Conservation (phyloP, 768 basidiomycete species). For the Kondoa malvinella region DNA sequence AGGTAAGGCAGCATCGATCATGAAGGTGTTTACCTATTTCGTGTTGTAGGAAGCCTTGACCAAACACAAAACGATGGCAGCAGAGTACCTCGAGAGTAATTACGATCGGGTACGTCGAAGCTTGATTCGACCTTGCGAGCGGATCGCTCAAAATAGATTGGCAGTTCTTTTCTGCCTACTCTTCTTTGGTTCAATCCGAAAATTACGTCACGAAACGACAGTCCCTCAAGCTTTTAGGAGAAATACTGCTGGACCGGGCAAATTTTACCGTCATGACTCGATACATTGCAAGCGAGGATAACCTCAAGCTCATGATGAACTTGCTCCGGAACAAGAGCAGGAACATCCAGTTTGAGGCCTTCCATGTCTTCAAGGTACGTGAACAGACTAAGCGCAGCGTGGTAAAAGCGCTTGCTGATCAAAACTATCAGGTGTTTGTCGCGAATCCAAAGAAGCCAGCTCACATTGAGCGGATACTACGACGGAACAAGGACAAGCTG, state of each 20-base stretch:
- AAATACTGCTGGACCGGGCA: conserved; percentile 89
- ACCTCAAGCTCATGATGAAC: conserved; percentile 99
- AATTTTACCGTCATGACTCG: conserved; percentile 98
- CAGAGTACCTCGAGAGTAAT: conserved; percentile 87
- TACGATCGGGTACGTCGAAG: conserved; percentile 44
- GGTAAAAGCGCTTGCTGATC: not conserved
- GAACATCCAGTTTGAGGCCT: conserved; percentile 99
- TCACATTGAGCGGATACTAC: conserved; percentile 75
- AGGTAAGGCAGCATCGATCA: conserved; percentile 33
- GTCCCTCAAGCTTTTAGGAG: conserved; percentile 90
- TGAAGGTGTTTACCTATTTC: not conserved
- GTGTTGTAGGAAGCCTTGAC: conserved; percentile 63
- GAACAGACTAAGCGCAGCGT: not conserved
- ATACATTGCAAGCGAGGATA: conserved; percentile 85
- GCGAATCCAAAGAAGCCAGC: conserved; percentile 98
- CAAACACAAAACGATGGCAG: conserved; percentile 94
- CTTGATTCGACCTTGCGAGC: not conserved
- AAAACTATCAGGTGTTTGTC: conserved; percentile 59
- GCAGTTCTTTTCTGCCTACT: conserved; percentile 91
- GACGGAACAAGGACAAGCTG: conserved; percentile 86
- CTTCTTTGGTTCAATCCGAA: conserved; percentile 71
- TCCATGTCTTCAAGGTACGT: conserved; percentile 97
- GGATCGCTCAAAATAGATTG: not conserved
- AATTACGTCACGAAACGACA: conserved; percentile 99
- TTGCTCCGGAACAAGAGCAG: conserved; percentile 92